Conservation (phyloP, 306 rosid species). For the Potentilla sterilis region DNA sequence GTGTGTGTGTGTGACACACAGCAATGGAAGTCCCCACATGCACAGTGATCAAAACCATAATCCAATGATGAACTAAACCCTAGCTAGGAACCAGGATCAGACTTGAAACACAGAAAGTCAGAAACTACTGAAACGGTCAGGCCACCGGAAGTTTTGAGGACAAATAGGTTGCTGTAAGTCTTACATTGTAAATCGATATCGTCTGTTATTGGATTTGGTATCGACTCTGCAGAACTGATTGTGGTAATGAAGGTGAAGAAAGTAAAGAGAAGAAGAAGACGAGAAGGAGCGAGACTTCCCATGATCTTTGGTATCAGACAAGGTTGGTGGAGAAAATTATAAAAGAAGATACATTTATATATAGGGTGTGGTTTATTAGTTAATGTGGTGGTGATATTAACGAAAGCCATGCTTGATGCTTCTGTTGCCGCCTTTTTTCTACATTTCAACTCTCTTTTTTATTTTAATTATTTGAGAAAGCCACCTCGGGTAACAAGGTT, state of each 20-base stretch:
- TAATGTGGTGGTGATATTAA: not conserved
- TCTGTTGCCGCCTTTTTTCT: conserved; percentile 10
- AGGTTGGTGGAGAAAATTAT: not conserved
- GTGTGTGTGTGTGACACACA: not conserved
- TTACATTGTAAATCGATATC: not conserved
- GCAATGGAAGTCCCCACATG: not conserved
- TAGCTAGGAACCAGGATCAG: not conserved
- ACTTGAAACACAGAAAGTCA: not conserved
- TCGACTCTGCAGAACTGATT: conserved; percentile 8
- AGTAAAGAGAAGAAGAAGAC: conserved; percentile 26
- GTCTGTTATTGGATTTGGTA: conserved; percentile 13
- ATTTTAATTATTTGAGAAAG: not conserved
- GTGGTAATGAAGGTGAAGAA: conserved; percentile 8
- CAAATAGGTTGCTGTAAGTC: not conserved
- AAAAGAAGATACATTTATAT: conserved; percentile 8
- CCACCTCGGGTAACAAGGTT: conserved; percentile 3
- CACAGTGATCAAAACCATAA: not conserved
- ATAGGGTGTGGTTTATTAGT: not conserved
- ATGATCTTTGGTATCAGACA: conserved; percentile 11
- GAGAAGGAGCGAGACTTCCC: conserved; percentile 14
- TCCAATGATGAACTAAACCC: not conserved
- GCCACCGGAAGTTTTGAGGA: not conserved
- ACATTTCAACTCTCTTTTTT: not conserved
- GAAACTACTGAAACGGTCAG: not conserved
- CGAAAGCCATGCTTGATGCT: no score